Evolutionary conservation across 768 basidiomycete genomes (phyloP).

Genomic region (Nevesoporus exiguus): DNA sequence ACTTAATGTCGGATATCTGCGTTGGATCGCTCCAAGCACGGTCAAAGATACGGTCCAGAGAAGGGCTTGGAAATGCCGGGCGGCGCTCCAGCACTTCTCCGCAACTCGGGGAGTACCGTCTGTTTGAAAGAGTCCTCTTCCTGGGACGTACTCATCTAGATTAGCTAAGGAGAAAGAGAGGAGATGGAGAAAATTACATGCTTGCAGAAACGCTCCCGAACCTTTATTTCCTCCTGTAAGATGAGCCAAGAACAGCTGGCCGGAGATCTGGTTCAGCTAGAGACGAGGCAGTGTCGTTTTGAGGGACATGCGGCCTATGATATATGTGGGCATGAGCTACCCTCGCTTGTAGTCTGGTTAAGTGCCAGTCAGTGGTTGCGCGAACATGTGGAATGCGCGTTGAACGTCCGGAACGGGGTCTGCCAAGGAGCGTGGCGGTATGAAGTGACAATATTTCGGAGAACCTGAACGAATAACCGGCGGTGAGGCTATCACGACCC

Average conservation of each 20-base stretch:
- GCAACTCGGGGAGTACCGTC: conserved; percentile 9
- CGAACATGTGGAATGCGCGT: conserved; percentile 35
- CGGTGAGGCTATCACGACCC: conserved; percentile 10
- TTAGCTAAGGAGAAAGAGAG: background rate
- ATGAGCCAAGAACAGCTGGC: conserved; percentile 1
- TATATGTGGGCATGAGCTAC: conserved; percentile 22
- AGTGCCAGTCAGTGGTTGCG: conserved; percentile 23
- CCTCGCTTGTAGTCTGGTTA: conserved; percentile 25
- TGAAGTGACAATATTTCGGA: conserved; percentile 17
- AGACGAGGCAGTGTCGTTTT: conserved; percentile 20
- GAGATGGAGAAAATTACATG: background rate
- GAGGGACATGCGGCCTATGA: conserved; percentile 18
- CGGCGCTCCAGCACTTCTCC: conserved; percentile 17
- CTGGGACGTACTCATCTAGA: background rate
- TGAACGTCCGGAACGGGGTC: conserved; percentile 29
- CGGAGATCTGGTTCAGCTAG: conserved; percentile 9
- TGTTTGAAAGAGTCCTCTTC: background rate
- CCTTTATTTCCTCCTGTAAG: conserved; percentile 1
- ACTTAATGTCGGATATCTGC: conserved; percentile 38
- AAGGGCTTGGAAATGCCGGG: conserved; percentile 21
- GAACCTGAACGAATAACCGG: conserved; percentile 8
- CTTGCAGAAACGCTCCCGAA: conserved; percentile 3
- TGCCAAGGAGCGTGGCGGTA: conserved; percentile 22
- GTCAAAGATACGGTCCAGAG: conserved; percentile 23
- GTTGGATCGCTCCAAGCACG: conserved; percentile 32